phyloP scores from a whole-genome alignment of 805 yeast genomes.

The Saturnispora serradocipensis region DNA sequence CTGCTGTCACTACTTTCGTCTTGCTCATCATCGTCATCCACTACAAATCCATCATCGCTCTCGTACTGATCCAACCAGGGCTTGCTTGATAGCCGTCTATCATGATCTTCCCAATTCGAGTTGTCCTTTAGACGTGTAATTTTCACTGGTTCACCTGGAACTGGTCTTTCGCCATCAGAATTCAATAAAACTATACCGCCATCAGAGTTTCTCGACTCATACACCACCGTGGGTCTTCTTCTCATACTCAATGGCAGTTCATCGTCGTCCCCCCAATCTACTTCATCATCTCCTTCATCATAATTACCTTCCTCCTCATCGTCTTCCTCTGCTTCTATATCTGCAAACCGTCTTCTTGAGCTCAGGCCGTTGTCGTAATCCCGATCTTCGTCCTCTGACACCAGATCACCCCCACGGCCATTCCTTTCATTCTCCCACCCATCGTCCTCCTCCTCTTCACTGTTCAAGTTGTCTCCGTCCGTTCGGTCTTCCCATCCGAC shows the following conservation, averaged over 20 bases:
- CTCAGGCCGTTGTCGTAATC: slow-evolving; percentile 10
- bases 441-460: slow-evolving; percentile 8
- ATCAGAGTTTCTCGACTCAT: not conserved
- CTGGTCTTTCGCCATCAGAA: slow-evolving; percentile 1
- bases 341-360: not conserved
- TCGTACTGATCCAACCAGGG: slow-evolving; percentile 7
- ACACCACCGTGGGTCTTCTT: not conserved
- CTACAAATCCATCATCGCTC: slow-evolving; percentile 14
- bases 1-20: not conserved
- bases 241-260: not conserved
- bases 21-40: slow-evolving; percentile 11
- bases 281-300: slow-evolving; percentile 1
- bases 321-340: slow-evolving; percentile 2
- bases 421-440: not conserved
- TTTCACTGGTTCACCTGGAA: not conserved
- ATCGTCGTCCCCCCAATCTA: slow-evolving; percentile 4
- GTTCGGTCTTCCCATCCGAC: slow-evolving; percentile 14
- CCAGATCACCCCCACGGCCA: not conserved
- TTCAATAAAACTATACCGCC: not conserved
- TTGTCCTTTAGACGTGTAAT: not conserved
- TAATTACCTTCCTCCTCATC: slow-evolving; percentile 3
- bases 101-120: not conserved
- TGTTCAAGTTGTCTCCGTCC: slow-evolving; percentile 12
- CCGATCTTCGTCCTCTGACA: slow-evolving; percentile 5
- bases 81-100: not conserved